Base-by-base conservation (phyloP, 257 asterid species). In the Datura wrightii region DNA sequence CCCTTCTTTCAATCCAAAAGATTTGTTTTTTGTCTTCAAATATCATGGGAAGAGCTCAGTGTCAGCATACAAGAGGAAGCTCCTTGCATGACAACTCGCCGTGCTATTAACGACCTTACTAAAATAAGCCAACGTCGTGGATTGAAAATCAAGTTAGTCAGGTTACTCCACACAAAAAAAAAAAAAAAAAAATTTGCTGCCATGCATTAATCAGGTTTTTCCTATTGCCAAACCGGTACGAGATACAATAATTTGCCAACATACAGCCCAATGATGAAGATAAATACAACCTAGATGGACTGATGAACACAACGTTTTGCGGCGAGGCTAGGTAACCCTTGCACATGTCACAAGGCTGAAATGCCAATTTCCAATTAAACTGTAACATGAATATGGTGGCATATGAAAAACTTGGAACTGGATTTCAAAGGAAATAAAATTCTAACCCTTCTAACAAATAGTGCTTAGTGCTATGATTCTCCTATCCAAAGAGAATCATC, bases 401-500 rank as follows among this genome's bases (percentile, higher is more conserved):
- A 76, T 14, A 50, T 76, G 60, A 76, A 76, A 74, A 48, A 24
- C 48, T 9, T 24, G 62, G 62, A 48, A 76, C 60, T 24, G 58
- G 42, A 74, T 74, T 19, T 72, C 8, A 74, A 74, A 48, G 60
- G 13, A 74, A 48, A 69, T 19, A 13, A 6, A 24, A 50, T 24
- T 50, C 60, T 24, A 50, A 72, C 60, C 44, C 62, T 76, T 76
- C 24, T 48, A 78, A 52, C 15, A 78, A 15, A 78, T 31, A 52
- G 9, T 6, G 8, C 3, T 14, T 78, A 52, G 48, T 13, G 53
- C n/a, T 76, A 37, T 54, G 14, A 37, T 56, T 41, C 67, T 41
- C 14, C 78, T 36, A 36, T 42, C 52, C 50, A 1, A 39, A 34
- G 7, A 67, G 41, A 85, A 63, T 90, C 86, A 90, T 79, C 88